phyloP scores from a whole-genome alignment of 2,329 filamentous ascomycete genomes.

The Ophiostoma sp. region DNA sequence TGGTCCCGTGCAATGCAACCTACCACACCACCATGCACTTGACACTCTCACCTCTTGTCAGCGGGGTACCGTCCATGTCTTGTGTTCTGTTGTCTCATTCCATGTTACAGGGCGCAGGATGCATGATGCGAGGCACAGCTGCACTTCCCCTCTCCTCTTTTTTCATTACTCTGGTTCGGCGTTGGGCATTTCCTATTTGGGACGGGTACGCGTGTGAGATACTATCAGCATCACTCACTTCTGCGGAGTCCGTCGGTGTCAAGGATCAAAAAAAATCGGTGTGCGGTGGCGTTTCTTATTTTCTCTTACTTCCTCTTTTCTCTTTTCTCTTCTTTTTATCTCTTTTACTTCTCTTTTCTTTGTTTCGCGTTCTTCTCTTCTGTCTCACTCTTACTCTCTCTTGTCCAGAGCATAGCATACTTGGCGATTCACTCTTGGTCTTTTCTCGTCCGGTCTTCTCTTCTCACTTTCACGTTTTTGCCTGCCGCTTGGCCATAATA shows the following conservation, averaged over 20 bases:
- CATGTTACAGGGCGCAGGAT: constrained; percentile 1
- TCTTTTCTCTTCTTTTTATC: neutral
- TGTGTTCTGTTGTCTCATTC: neutral
- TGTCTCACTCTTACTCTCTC: neutral
- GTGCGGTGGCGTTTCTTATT: constrained; percentile 13
- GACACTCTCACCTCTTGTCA: constrained; percentile 12
- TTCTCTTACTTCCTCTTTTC: neutral
- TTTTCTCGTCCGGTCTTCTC: neutral
- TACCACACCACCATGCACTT: neutral
- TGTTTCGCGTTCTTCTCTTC: neutral
- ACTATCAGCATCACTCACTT: neutral
- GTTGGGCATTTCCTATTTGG: constrained; percentile 15
- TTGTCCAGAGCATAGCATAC: neutral
- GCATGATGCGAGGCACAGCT: neutral
- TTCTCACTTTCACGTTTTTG: neutral
- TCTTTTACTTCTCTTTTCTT: neutral
- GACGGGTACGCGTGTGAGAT: neutral
- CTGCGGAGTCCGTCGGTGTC: neutral
- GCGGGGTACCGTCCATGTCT: constrained; percentile 2
- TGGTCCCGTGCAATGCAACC: constrained; percentile 11
- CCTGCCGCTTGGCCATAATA: neutral
- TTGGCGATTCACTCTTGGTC: constrained; percentile 12
- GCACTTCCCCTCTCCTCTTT: constrained; percentile 11
- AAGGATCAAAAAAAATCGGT: constrained; percentile 6
- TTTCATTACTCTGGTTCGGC: constrained; percentile 10